Evolutionary conservation across 768 basidiomycete genomes (phyloP).

Genomic region (Russula virescens): DNA sequence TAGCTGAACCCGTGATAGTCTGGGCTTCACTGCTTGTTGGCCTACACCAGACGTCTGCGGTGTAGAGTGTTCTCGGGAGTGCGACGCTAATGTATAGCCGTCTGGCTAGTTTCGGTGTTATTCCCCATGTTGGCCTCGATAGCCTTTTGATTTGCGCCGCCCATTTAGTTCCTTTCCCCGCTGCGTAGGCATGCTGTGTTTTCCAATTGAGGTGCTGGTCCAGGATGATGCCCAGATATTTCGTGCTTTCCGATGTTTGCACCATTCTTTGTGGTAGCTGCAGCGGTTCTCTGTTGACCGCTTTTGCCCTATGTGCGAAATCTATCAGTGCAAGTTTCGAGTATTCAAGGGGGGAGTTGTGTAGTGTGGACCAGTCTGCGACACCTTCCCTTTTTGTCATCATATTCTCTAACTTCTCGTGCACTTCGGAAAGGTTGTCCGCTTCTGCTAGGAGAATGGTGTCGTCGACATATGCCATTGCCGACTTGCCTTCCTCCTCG

Average conservation of each 20-base stretch:
- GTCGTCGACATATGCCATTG: neutral
- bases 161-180: neutral
- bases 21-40: no score
- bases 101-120: neutral
- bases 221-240: neutral
- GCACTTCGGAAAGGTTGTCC: constrained; percentile 25
- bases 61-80: neutral
- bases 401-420: neutral
- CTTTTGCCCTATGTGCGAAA: neutral
- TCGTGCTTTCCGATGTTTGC: neutral
- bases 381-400: neutral
- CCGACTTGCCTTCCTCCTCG: accelerated
- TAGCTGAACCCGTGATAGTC: no score
- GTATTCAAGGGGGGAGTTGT: constrained; percentile 8
- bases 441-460: constrained; percentile 26
- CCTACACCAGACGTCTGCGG: no score
- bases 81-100: neutral
- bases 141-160: neutral
- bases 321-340: constrained; percentile 1
- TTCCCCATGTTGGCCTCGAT: neutral
- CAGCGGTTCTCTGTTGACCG: neutral
- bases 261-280: neutral
- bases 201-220: constrained; percentile 2
- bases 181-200: neutral
- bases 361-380: neutral